These are phyloP conservation scores for Filobasidium uniguttulatum DNA, from an alignment of 1,284 basidiomycete genomes.

Conservation along the genomic window DNA sequence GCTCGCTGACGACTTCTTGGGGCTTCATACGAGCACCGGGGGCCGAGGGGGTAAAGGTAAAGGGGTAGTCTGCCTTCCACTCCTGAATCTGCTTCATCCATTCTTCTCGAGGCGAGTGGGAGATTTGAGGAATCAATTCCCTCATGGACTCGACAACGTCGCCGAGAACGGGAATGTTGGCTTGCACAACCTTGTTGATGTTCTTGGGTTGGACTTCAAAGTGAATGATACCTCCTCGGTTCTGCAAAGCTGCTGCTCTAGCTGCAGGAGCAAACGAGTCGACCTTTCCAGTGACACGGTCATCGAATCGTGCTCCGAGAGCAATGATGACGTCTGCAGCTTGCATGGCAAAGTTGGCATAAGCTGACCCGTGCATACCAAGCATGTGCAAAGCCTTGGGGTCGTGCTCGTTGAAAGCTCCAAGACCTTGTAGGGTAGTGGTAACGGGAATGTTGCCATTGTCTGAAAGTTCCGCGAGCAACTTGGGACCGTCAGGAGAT, in stretches of 20 bases:
- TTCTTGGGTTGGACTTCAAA: slow-evolving; percentile 99
- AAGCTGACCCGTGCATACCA: slow-evolving; percentile 96
- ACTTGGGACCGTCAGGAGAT: slow-evolving; percentile 64
- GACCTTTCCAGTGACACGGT: slow-evolving; percentile 90
- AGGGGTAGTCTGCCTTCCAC: slow-evolving; percentile 86
- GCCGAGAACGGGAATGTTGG: slow-evolving; percentile 82
- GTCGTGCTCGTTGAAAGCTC: slow-evolving; percentile 84
- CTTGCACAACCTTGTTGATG: slow-evolving; percentile 96
- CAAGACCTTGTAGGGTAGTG: slow-evolving; percentile 90
- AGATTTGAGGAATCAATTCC: slow-evolving; percentile 66
- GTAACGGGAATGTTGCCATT: slow-evolving; percentile 91
- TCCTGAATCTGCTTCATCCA: slow-evolving; percentile 72
- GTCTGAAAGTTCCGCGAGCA: slow-evolving; percentile 67
- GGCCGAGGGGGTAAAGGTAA: slow-evolving; percentile 62
- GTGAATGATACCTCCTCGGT: slow-evolving; percentile 92
- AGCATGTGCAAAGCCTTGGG: slow-evolving; percentile 89
- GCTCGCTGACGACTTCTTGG: slow-evolving; percentile 88
- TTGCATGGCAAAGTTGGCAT: slow-evolving; percentile 96
- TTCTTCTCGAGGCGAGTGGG: slow-evolving; percentile 48
- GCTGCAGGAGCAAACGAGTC: slow-evolving; percentile 85
- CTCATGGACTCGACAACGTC: slow-evolving; percentile 78
- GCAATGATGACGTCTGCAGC: slow-evolving; percentile 95
- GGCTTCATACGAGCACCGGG: slow-evolving; percentile 71
- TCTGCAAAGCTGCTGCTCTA: slow-evolving; percentile 66
- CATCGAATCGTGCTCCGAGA: slow-evolving; percentile 90